These are phyloP conservation scores for Debaryomyces tyrocola DNA, from an alignment of 805 yeast genomes.

Conservation along the genomic window DNA sequence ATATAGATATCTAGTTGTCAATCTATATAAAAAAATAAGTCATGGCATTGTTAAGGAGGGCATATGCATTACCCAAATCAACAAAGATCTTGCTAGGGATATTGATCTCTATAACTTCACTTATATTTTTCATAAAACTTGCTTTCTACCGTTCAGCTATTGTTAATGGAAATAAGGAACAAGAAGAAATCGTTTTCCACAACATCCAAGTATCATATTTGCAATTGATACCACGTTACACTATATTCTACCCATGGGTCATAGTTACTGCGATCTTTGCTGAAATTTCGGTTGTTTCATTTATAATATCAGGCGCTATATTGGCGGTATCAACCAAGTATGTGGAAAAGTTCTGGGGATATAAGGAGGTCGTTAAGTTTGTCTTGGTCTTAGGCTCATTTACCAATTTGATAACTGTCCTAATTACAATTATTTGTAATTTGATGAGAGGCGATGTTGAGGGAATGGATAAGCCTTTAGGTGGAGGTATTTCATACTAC, in stretches of 20 bases:
- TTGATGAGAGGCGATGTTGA: slow-evolving; percentile 32
- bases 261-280: slow-evolving; percentile 62
- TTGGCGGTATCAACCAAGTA: slow-evolving; percentile 44
- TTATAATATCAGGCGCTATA: slow-evolving; percentile 37
- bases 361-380: slow-evolving; percentile 48
- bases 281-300: slow-evolving; percentile 51
- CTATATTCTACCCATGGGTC: slow-evolving; percentile 64
- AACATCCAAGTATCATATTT: slow-evolving; percentile 53
- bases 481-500: slow-evolving; percentile 52
- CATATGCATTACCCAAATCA: slow-evolving; percentile 42
- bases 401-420: slow-evolving; percentile 55
- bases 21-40: background rate
- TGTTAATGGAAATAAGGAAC: slow-evolving; percentile 9
- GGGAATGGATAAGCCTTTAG: slow-evolving; percentile 45
- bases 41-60: slow-evolving; percentile 7
- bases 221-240: slow-evolving; percentile 62
- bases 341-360: slow-evolving; percentile 54
- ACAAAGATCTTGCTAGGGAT: slow-evolving; percentile 45
- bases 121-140: slow-evolving; percentile 44
- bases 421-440: slow-evolving; percentile 40
- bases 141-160: slow-evolving; percentile 22
- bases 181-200: slow-evolving; percentile 22
- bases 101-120: slow-evolving; percentile 38
- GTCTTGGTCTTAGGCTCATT: slow-evolving; percentile 52
- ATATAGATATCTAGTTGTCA: background rate